Base-by-base conservation (phyloP, 1,284 basidiomycete species). In the Ceraceosorus bombacis region DNA sequence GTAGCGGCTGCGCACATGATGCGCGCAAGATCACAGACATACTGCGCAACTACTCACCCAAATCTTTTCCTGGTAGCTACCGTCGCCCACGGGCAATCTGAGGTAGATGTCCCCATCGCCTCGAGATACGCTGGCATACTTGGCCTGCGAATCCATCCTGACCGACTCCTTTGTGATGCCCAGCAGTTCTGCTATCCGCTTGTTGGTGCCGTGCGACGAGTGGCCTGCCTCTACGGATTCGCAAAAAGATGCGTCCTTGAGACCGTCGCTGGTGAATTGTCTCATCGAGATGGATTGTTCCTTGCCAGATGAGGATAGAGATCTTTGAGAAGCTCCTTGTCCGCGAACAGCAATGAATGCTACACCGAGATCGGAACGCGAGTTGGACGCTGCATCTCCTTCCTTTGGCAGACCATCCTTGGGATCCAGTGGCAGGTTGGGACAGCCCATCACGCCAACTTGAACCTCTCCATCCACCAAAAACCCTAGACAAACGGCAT, bases 131-230 rank as follows among this genome's bases (percentile, higher is more conserved):
- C 86, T 87, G 40, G 88, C 86, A 73, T 98, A 98, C 80, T 98
- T 98, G 6, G 92, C 92, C 79, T 97, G 94, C 77, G 88, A 91
- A 78, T 98, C 95, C 91, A 98, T 96, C 38, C 90, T 83, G n/a
- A 87, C 82, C 49, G 89, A 83, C 15, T 82, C 74, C 40, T 82
- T 80, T 8, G 84, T 84, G 61, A 94, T 84, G 12, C 83, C 83
- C 38, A 96, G 81, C 4, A 88, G 72, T 55, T 83, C 78, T 0
- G 88, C 86, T 51, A 95, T 88, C 8, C 82, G 82, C 49, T 85
- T 84, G 75, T 80, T 81, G 51, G 89, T 92, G 72, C 90, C 88
- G 17, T 94, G 88, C 36, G 91, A 88, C 2, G 90, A 88, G 78
- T 98, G 95, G 1, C 86, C 88, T 2, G 90, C 86, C 78, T 99